Evolutionary conservation across 306 rosid genomes (phyloP), one percentile per base, ranked within the genome.

Genomic region (Vigna radiata): DNA sequence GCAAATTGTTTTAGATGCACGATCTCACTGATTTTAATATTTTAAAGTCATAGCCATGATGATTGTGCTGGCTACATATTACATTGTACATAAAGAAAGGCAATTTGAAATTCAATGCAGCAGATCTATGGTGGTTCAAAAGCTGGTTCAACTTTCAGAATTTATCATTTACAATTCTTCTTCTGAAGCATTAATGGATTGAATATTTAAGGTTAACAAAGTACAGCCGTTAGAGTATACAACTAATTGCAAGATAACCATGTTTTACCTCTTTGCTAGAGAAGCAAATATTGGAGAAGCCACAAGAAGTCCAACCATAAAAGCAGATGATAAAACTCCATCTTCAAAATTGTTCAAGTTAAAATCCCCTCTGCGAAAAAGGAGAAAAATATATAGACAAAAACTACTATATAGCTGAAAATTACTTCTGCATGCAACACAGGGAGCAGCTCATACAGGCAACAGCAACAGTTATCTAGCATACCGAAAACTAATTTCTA

Each of bases 251-350:
- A 70, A 64, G 16, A 58, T 11, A 41, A 66, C 41, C 9, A 23
- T 17, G 17, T 61, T 59, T 80, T 87, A 89, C 91, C 91, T 85
- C 76, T 87, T 83, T 21, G 90, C 89, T 17, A 88, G 78, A 39
- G 87, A 68, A 1, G 94, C 91, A 82, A 90, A 90, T 76, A 90
- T 79, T 17, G 94, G 94, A 83, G 87, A 90, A 84, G 94, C 88
- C 72, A 87, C 86, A 2, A 90, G 87, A 70, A 90, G 89, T 70
- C 94, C 94, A 67, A 90, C 94, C 91, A 90, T 81, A 89, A 90
- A 90, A 81, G 91, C 87, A 61, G 94, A 90, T 59, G 94, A 88
- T 53, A 90, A 83, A 82, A 86, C 19, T 25, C 94, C 91, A 76
- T 90, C 94, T 63, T 88, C 86, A 79, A 90, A 90, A 81, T 90